Conservation (phyloP, 495 filamentous ascomycete genomes). For the Aspergillus cavernicola region DNA sequence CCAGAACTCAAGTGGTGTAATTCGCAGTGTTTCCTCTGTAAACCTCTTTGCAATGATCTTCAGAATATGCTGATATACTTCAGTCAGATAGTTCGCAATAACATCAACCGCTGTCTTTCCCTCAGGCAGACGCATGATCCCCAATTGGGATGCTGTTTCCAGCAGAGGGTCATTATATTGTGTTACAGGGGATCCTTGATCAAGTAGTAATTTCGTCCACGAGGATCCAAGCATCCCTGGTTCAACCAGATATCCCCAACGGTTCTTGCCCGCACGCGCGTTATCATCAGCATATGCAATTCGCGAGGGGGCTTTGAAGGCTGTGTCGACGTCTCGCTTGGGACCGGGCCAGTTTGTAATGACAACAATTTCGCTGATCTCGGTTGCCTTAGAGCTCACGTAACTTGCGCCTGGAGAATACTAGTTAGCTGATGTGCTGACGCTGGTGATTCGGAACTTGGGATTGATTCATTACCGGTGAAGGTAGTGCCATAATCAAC, state of each 20-base stretch:
- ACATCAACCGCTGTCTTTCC: slow-evolving; percentile 28
- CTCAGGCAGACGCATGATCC: slow-evolving; percentile 12
- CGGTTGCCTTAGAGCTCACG: not conserved
- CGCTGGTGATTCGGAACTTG: not conserved
- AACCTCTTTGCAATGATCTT: slow-evolving; percentile 14
- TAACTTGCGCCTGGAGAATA: not conserved
- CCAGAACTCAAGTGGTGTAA: slow-evolving; percentile 17
- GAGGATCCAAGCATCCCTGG: slow-evolving; percentile 15
- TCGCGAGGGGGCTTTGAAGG: slow-evolving; percentile 8
- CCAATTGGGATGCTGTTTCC: not conserved
- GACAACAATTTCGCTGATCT: not conserved
- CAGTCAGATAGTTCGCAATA: slow-evolving; percentile 37
- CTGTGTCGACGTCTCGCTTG: not conserved
- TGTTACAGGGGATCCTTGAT: not conserved
- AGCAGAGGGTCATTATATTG: slow-evolving; percentile 8
- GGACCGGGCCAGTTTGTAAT: slow-evolving; percentile 7
- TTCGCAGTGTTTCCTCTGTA: slow-evolving; percentile 7
- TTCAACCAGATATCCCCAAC: slow-evolving; percentile 11
- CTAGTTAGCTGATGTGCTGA: not conserved
- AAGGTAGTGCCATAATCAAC: slow-evolving; percentile 14
- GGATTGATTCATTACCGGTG: slow-evolving; percentile 2
- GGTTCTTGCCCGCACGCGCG: not conserved
- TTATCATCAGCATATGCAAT: slow-evolving; percentile 2
- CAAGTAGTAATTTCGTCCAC: slow-evolving; percentile 24
- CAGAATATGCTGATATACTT: slow-evolving; percentile 41